Conservation (phyloP, 495 filamentous ascomycete genomes). For the Polyplosphaeria fusca region DNA sequence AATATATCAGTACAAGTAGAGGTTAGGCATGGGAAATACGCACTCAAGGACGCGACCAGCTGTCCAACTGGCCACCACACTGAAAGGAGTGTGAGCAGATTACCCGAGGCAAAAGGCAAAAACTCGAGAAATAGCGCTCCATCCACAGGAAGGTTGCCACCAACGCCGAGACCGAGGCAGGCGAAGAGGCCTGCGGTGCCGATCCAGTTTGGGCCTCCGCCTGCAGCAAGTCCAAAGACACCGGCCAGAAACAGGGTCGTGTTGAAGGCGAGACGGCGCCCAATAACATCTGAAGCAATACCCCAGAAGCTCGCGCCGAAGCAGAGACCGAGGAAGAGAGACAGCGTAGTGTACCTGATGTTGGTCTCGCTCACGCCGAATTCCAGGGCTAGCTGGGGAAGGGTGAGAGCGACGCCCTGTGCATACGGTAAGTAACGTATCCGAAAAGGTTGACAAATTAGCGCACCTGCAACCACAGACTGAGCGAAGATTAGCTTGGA, state of each 20-base stretch:
- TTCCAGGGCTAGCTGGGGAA: slow-evolving; percentile 51
- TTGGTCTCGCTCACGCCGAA: slow-evolving; percentile 50
- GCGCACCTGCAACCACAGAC: slow-evolving; percentile 20
- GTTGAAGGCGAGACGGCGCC: slow-evolving; percentile 60
- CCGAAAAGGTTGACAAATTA: not conserved
- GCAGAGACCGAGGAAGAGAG: slow-evolving; percentile 55
- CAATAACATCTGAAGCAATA: slow-evolving; percentile 53
- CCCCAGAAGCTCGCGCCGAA: slow-evolving; percentile 62
- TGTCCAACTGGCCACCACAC: slow-evolving; percentile 62
- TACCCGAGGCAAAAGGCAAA: slow-evolving; percentile 52
- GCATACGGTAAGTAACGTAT: not conserved
- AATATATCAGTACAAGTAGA: not conserved
- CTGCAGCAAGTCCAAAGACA: slow-evolving; percentile 54
- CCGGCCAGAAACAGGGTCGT: slow-evolving; percentile 54
- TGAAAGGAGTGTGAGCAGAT: slow-evolving; percentile 56
- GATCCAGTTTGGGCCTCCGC: slow-evolving; percentile 48
- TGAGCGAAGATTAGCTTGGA: not conserved
- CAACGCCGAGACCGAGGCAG: slow-evolving; percentile 48
- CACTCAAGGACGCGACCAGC: slow-evolving; percentile 43
- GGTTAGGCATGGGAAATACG: not conserved
- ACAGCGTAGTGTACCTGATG: slow-evolving; percentile 52
- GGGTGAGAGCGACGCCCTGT: slow-evolving; percentile 56
- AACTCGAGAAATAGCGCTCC: slow-evolving; percentile 62
- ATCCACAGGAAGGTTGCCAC: slow-evolving; percentile 52
- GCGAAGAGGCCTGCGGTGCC: slow-evolving; percentile 50